Base-by-base conservation (phyloP, 352 stramenopile species). In the Phytophthora kernoviae region DNA sequence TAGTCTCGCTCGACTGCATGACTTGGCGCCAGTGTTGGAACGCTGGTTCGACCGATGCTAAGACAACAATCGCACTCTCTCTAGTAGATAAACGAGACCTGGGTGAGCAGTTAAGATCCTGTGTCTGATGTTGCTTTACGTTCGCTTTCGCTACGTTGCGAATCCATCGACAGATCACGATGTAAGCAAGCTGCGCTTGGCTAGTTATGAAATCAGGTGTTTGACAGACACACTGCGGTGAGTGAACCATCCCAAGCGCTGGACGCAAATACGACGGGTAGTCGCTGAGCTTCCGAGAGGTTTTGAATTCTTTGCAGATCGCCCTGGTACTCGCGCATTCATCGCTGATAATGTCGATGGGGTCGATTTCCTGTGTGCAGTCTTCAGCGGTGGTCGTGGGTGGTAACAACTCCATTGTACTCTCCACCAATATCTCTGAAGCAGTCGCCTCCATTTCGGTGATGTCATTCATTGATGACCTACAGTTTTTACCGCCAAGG, bases 101-200 rank as follows among this genome's bases (percentile, higher is more conserved):
- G n/a, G n/a, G n/a, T n/a, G n/a, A 44, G 10, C 21, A 45, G 34
- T 15, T 32, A 3, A 26, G 15, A 34, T n/a, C 33, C 49, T 5
- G 32, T 9, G 58, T 42, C 12, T 54, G 49, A 21, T 56, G 18
- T 39, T 37, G 33, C 18, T 2, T n/a, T 5, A 32, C 17, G 21
- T 37, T 18, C 15, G 17, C 5, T 39, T 41, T 61, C 15, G 54
- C 60, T 9, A 41, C 55, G 12, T 47, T 26, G 1, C 59, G 59
- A 10, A 87, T 45, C 78, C 75, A 87, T 21, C 44, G 55, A 5
- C 56, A 62, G 4, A 84, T 30, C 27, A 68, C 53, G 22, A 65
- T 10, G 21, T 76, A 42, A 44, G 46, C 56, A 46, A 70, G 59
- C 42, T 65, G 64, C 1, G n/a, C 18, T 5, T 9, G 17, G 0